Conservation (phyloP, 2,329 filamentous ascomycete genomes). For the Aquanectria penicillioides region DNA sequence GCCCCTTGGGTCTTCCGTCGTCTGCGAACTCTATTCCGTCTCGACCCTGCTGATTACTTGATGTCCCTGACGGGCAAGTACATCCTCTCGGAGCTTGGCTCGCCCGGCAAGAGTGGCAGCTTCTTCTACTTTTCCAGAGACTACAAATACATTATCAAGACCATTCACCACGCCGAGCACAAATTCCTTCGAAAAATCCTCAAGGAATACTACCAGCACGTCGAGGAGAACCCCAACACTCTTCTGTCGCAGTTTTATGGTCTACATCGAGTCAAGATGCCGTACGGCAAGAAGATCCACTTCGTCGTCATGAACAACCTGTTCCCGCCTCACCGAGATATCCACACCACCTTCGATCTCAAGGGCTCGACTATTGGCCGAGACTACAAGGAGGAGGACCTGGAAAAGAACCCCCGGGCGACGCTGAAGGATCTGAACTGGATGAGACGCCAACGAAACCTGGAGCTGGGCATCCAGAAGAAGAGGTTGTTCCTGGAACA, state of each 20-base stretch:
- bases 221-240: constrained; percentile 93
- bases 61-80: constrained; percentile 99
- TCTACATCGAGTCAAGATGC: constrained; percentile 96
- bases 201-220: constrained; percentile 93
- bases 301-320: constrained; percentile 99
- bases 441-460: constrained; percentile 83
- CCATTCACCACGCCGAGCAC: constrained; percentile 95
- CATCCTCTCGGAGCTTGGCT: constrained; percentile 95
- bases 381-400: constrained; percentile 87
- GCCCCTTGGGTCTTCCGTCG: constrained; percentile 99
- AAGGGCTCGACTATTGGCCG: constrained; percentile 96
- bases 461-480: constrained; percentile 91
- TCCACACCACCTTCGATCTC: constrained; percentile 95
- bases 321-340: constrained; percentile 96
- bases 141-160: constrained; percentile 99
- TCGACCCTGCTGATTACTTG: constrained; percentile 96
- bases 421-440: constrained; percentile 98
- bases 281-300: constrained; percentile 97
- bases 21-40: constrained; percentile 84
- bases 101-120: constrained; percentile 96
- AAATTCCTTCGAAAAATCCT: constrained; percentile 86
- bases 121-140: constrained; percentile 99
- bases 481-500: constrained; percentile 90
- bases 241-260: constrained; percentile 98
- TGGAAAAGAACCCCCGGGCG: constrained; percentile 88